Base-by-base conservation (phyloP, 2,329 filamentous ascomycete genomes). In the Hypoxylon sp. region DNA sequence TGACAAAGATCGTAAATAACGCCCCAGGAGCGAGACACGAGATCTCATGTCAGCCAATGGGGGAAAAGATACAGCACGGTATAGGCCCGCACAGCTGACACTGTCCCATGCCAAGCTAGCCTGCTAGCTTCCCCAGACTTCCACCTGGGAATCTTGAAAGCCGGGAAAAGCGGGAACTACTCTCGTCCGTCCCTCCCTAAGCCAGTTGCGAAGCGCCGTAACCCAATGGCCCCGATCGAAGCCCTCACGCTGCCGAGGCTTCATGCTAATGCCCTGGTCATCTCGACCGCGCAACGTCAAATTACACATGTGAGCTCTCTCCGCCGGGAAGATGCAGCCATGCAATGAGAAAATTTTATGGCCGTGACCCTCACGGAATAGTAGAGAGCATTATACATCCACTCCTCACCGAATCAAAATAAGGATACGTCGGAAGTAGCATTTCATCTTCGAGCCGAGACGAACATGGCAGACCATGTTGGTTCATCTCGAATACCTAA, bases 81-180 rank as follows among this genome's bases (percentile, higher is more conserved):
- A 62, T 50, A 42, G 32, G 39, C 27, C n/a, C 15, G 15, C 11
- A 17, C 21, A 27, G 37, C 29, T 57, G 13, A 17, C 65, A 68
- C 65, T 62, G 60, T 19, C 62, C 17, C n/a, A 3, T 51, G 66
- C 54, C 69, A 67, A 62, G 63, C 56, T 62, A 56, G n/a, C 32
- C 62, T 58, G 59, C 59, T 62, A 53, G 29, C n/a, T 69, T 66
- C 66, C 68, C 68, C 68, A 66, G 68, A 67, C 48, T 53, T 56
- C 50, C 63, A 7, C 17, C 17, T 21, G 17, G 66, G 58, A 71
- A 60, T 32, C 46, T 58, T 65, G 60, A 65, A 57, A 68, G 67
- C 53, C 68, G 69, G 72, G 65, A 68, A 42, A 44, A 32, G 42
- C 60, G 67, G 58, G 62, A 67, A 67, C 71, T 67, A 73, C 65